Percentiles rank a stretch among this genome's conserved stretches.
Evolutionary conservation across 2,329 filamentous ascomycete species (phyloP).

Genomic region (Fusarium mundagurra): DNA sequence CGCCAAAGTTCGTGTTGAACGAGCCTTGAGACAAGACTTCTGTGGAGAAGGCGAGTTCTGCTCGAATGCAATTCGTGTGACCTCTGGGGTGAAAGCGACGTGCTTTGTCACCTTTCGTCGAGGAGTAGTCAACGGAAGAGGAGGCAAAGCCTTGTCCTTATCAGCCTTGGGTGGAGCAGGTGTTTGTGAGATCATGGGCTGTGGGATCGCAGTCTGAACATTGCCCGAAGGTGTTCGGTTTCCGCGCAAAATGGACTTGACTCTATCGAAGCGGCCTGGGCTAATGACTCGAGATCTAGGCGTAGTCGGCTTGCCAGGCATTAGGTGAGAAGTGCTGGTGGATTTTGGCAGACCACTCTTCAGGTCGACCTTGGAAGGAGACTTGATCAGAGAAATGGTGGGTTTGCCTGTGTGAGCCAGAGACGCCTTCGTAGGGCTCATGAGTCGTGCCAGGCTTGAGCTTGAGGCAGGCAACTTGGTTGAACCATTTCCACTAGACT

Average conservation of each 20-base stretch:
- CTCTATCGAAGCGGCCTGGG: slow-evolving; percentile 62
- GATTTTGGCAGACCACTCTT: slow-evolving; percentile 57
- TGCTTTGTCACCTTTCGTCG: slow-evolving; percentile 75
- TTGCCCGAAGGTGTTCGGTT: slow-evolving; percentile 50
- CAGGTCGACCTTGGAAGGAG: slow-evolving; percentile 58
- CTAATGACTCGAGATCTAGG: slow-evolving; percentile 54
- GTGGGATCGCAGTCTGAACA: slow-evolving; percentile 59
- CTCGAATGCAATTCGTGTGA: slow-evolving; percentile 56
- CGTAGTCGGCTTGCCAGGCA: slow-evolving; percentile 47
- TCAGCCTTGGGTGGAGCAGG: slow-evolving; percentile 57
- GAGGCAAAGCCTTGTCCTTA: slow-evolving; percentile 65
- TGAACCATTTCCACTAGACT: slow-evolving; percentile 42
- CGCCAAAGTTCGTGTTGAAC: slow-evolving; percentile 43
- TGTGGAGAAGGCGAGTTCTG: slow-evolving; percentile 67
- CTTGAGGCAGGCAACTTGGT: slow-evolving; percentile 54
- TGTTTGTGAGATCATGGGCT: slow-evolving; percentile 57
- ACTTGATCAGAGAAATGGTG: slow-evolving; percentile 47
- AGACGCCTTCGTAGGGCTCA: slow-evolving; percentile 83
- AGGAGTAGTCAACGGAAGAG: slow-evolving; percentile 69
- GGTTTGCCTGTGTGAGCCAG: slow-evolving; percentile 50
- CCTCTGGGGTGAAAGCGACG: slow-evolving; percentile 82
- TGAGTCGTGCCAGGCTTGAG: slow-evolving; percentile 65
- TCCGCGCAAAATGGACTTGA: slow-evolving; percentile 67
- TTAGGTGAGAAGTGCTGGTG: slow-evolving; percentile 58
- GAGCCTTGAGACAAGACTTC: slow-evolving; percentile 60